Percentiles rank a stretch among this genome's conserved stretches.
These are phyloP conservation scores for Penicillium palitans DNA, from an alignment of 2,329 filamentous ascomycete genomes.

Conservation along the genomic window DNA sequence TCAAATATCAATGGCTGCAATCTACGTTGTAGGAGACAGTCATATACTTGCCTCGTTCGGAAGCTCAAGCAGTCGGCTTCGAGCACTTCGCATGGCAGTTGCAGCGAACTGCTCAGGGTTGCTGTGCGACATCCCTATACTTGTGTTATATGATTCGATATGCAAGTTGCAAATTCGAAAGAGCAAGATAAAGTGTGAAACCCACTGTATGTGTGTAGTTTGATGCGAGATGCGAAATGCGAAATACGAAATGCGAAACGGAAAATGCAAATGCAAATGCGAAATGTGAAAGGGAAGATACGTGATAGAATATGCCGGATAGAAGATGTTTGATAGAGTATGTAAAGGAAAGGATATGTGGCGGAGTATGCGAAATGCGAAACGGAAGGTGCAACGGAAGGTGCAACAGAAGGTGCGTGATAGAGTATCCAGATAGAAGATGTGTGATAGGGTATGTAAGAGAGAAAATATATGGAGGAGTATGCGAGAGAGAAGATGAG, in stretches of 20 bases:
- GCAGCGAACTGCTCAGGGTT: neutral
- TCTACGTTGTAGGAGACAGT: neutral
- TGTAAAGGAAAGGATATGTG: no score
- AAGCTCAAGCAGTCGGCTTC: conserved; percentile 12
- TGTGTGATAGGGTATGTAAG: no score
- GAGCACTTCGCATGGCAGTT: neutral
- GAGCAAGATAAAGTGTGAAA: neutral
- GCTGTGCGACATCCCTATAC: neutral
- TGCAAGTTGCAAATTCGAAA: neutral
- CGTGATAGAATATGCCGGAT: no score
- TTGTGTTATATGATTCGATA: neutral
- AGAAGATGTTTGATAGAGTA: no score
- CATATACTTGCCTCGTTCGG: conserved; percentile 20
- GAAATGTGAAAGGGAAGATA: neutral
- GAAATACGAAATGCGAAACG: neutral
- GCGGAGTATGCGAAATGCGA: neutral
- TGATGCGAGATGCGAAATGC: neutral
- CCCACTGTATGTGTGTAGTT: neutral
- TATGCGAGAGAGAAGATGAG: no score
- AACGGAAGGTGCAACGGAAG: no score
- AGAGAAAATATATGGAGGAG: no score
- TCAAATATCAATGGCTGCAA: neutral
- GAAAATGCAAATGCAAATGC: no score
- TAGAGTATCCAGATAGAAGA: no score
- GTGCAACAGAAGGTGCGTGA: no score